These are phyloP conservation scores for Piedraia hortae DNA, from an alignment of 2,329 filamentous ascomycete genomes.

Conservation along the genomic window DNA sequence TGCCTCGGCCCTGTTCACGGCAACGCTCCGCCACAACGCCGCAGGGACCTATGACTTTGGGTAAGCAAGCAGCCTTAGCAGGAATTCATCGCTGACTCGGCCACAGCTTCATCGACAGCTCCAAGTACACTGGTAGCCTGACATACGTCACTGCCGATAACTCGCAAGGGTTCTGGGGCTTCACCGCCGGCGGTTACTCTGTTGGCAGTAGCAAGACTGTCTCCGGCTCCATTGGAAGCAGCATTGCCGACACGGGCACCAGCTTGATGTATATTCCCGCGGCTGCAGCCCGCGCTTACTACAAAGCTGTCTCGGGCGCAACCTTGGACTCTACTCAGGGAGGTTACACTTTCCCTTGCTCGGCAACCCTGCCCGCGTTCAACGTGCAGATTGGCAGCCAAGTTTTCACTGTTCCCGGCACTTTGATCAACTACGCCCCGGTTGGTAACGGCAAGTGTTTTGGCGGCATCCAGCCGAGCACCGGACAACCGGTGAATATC, in stretches of 20 bases:
- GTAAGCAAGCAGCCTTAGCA: not conserved
- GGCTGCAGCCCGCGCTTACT: constrained; percentile 29
- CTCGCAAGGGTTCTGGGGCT: constrained; percentile 34
- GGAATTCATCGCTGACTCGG: constrained; percentile 6
- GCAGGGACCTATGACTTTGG: constrained; percentile 7
- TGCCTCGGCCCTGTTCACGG: constrained; percentile 28
- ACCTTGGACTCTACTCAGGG: constrained; percentile 20
- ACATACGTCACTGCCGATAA: constrained; percentile 28
- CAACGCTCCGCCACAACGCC: constrained; percentile 25
- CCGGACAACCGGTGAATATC: too few relatives aligned
- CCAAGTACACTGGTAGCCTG: constrained; percentile 30
- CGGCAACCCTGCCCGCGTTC: constrained; percentile 24
- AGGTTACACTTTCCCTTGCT: constrained; percentile 28
- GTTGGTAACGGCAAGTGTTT: constrained; percentile 12
- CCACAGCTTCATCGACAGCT: constrained; percentile 28
- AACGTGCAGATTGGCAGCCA: constrained; percentile 23
- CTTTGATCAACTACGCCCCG: constrained; percentile 27
- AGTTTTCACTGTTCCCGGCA: constrained; percentile 24
- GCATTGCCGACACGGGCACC: constrained; percentile 45
- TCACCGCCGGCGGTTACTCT: constrained; percentile 28
- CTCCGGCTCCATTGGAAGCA: constrained; percentile 20
- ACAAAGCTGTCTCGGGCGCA: constrained; percentile 26
- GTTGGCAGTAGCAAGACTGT: constrained; percentile 20
- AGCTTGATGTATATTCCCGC: constrained; percentile 33
- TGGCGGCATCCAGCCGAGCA: too few relatives aligned